Percentiles rank a stretch among this genome's conserved stretches.
These are phyloP conservation scores for Actinidia chinensis DNA, from an alignment of 179 eudicot species.

Conservation along the genomic window DNA sequence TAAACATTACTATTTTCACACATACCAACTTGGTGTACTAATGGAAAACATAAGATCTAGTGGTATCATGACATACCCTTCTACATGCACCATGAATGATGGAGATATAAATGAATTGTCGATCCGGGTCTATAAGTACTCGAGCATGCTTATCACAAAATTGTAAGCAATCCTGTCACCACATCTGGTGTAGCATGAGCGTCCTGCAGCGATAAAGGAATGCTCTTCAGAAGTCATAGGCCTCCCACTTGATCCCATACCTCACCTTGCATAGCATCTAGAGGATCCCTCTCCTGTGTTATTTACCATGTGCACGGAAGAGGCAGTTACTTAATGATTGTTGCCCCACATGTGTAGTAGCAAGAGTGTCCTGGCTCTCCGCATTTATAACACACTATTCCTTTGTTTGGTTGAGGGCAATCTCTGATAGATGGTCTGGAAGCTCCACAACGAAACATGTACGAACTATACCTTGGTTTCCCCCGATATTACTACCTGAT, in stretches of 20 bases:
- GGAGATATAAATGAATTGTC: neutral
- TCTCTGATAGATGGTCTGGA: neutral
- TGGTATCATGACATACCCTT: neutral
- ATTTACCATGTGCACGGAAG: neutral
- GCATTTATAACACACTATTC: neutral
- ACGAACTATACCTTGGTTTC: neutral
- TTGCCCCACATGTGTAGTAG: neutral
- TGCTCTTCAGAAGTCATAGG: neutral
- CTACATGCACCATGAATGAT: neutral
- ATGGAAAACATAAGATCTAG: neutral
- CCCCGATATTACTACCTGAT: neutral
- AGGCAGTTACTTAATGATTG: neutral
- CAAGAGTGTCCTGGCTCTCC: neutral
- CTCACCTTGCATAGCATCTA: neutral
- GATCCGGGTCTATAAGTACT: neutral
- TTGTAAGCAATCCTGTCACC: neutral
- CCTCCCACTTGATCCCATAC: neutral
- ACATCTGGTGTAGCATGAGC: neutral
- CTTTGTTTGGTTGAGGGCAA: neutral
- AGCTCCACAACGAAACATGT: neutral
- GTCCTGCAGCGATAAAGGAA: neutral
- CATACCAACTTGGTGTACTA: neutral
- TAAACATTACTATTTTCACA: neutral
- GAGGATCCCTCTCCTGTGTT: neutral
- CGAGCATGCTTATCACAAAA: neutral